phyloP scores from a whole-genome alignment of 1,139 yeast species.

The Magnusiomyces suaveolens region DNA sequence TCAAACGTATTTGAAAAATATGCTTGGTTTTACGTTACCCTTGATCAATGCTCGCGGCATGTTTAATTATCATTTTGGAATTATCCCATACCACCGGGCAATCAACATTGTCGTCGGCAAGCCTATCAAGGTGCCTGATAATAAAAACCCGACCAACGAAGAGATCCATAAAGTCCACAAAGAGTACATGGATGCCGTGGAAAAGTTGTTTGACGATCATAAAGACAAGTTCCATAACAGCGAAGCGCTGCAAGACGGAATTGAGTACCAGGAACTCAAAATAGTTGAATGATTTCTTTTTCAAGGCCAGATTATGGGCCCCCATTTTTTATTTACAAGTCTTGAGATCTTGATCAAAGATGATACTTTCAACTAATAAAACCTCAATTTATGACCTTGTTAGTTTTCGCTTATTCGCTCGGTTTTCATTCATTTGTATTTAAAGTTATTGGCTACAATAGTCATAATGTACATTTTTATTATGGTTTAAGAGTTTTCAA shows the following conservation, averaged over 20 bases:
- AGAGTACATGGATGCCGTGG: conserved; percentile 58
- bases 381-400: too few relatives aligned
- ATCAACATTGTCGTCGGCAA: conserved; percentile 65
- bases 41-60: conserved; percentile 88
- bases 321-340: too few relatives aligned
- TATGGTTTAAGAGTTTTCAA: too few relatives aligned
- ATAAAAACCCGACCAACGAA: conserved; percentile 38
- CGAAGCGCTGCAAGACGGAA: neutral
- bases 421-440: too few relatives aligned
- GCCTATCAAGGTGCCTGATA: conserved; percentile 63
- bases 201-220: conserved; percentile 58
- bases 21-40: conserved; percentile 77
- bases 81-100: conserved; percentile 75
- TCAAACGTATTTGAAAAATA: conserved; percentile 63
- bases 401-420: too few relatives aligned
- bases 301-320: too few relatives aligned
- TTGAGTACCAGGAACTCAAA: conserved; percentile 3
- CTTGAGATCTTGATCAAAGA: too few relatives aligned
- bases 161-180: conserved; percentile 64
- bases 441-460: too few relatives aligned
- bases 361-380: too few relatives aligned
- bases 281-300: neutral
- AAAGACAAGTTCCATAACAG: conserved; percentile 37
- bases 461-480: too few relatives aligned
- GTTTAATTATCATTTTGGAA: conserved; percentile 85